These are phyloP conservation scores for Eucalyptus caleyi DNA, from an alignment of 345 rosid species.

Conservation along the genomic window DNA sequence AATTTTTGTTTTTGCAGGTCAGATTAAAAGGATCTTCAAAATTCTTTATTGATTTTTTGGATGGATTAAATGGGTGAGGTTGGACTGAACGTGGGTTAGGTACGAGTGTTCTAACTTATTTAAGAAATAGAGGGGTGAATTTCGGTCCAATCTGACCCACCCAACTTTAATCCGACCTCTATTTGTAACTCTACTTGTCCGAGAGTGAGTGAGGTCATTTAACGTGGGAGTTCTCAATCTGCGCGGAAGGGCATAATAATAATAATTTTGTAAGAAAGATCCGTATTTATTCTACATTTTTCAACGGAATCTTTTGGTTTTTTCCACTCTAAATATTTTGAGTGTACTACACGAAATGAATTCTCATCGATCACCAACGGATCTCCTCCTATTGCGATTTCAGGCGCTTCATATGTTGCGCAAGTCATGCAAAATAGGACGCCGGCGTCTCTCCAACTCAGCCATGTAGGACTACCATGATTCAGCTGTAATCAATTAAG, in stretches of 20 bases:
- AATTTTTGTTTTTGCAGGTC: background rate
- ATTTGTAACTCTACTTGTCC: too few relatives aligned
- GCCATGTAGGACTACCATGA: background rate
- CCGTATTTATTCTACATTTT: fast-evolving
- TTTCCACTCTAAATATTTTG: fast-evolving
- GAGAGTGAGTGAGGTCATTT: background rate
- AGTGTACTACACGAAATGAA: background rate
- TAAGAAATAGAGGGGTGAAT: too few relatives aligned
- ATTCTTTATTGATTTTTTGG: background rate
- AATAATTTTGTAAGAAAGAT: background rate
- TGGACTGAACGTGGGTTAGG: background rate
- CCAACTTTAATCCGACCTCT: too few relatives aligned
- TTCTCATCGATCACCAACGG: fast-evolving
- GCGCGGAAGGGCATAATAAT: fast-evolving
- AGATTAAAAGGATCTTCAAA: background rate
- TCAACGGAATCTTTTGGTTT: fast-evolving
- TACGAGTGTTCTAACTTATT: background rate
- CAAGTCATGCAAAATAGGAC: background rate
- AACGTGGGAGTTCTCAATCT: fast-evolving
- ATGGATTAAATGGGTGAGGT: background rate
- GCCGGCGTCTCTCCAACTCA: background rate
- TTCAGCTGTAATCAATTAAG: background rate
- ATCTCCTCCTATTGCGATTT: background rate
- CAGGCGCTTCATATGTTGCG: background rate
- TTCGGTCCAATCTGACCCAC: background rate